Evolutionary conservation across 345 rosid species (phyloP).

Genomic region (Moricandia arvensis): DNA sequence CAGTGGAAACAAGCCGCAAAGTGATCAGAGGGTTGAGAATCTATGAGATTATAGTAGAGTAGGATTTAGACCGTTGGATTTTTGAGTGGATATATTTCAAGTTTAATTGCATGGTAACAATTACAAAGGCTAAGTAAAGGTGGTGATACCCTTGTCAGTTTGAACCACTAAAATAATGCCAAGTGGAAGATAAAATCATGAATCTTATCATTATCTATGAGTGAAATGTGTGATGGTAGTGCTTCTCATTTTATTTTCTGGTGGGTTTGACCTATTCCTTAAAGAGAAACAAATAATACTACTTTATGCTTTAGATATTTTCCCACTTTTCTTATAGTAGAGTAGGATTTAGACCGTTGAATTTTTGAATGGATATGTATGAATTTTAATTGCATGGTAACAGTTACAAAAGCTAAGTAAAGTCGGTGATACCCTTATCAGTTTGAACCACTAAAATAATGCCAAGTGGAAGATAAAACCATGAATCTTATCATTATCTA

Average conservation of each 20-base stretch:
- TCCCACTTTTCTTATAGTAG: not conserved
- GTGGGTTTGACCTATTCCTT: not conserved
- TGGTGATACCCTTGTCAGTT: conserved; percentile 33
- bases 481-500: conserved; percentile 36
- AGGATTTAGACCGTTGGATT: conserved; percentile 39
- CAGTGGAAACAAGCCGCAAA: not conserved
- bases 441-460: conserved; percentile 8
- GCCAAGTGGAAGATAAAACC: conserved; percentile 32
- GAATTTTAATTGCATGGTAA: conserved; percentile 20
- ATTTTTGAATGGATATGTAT: conserved; percentile 32
- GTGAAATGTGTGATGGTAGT: conserved; percentile 35
- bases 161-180: conserved; percentile 12
- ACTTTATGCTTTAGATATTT: not conserved
- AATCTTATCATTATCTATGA: conserved; percentile 35
- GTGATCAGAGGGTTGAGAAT: conserved; percentile 37
- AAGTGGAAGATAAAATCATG: conserved; percentile 31
- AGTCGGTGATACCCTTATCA: conserved; percentile 34
- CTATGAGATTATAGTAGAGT: not conserved
- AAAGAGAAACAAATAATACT: not conserved
- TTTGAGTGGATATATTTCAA: conserved; percentile 25
- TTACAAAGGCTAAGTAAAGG: conserved; percentile 29
- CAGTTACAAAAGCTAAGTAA: conserved; percentile 25
- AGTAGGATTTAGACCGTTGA: conserved; percentile 35
- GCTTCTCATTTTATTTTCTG: conserved; percentile 8
- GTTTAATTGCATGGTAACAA: conserved; percentile 22